Conservation (phyloP, 2,329 filamentous ascomycete genomes). For the Aspergillus sclerotialis region DNA sequence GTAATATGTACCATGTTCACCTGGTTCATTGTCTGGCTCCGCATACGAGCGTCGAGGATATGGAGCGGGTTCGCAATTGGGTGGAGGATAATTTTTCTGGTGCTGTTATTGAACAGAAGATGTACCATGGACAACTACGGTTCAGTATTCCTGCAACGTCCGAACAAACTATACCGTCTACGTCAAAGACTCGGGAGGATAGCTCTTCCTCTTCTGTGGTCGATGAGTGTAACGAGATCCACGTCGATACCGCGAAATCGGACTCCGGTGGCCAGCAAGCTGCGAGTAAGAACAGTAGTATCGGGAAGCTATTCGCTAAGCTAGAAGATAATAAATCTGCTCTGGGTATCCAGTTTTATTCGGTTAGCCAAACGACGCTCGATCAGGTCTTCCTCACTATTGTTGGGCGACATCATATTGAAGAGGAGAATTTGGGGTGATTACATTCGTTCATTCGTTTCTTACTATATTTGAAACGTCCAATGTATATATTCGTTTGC, state of each 20-base stretch:
- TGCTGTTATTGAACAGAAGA: constrained; percentile 64
- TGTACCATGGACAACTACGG: constrained; percentile 79
- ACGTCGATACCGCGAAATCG: background rate
- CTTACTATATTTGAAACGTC: too few species aligned
- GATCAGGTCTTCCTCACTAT: constrained; percentile 88
- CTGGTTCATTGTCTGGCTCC: constrained; percentile 70
- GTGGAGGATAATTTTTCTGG: constrained; percentile 54
- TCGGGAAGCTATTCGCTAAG: constrained; percentile 59
- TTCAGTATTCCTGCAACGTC: constrained; percentile 60
- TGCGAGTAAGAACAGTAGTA: constrained; percentile 6
- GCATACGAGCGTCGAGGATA: constrained; percentile 62
- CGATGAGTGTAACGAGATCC: background rate
- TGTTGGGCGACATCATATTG: constrained; percentile 69
- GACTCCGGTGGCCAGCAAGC: background rate
- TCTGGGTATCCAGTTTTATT: constrained; percentile 77
- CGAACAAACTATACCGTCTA: background rate
- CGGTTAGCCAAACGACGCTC: constrained; percentile 75
- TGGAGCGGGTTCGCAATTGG: constrained; percentile 60
- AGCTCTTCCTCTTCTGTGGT: background rate
- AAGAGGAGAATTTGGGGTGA: constrained; percentile 55
- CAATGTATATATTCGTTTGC: too few species aligned
- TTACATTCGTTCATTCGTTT: too few species aligned
- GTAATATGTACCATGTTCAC: constrained; percentile 74
- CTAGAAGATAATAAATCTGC: constrained; percentile 64
- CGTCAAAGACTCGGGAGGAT: too few species aligned